Conservation (phyloP, 306 rosid genomes). For the Gynostemma pentaphyllum region DNA sequence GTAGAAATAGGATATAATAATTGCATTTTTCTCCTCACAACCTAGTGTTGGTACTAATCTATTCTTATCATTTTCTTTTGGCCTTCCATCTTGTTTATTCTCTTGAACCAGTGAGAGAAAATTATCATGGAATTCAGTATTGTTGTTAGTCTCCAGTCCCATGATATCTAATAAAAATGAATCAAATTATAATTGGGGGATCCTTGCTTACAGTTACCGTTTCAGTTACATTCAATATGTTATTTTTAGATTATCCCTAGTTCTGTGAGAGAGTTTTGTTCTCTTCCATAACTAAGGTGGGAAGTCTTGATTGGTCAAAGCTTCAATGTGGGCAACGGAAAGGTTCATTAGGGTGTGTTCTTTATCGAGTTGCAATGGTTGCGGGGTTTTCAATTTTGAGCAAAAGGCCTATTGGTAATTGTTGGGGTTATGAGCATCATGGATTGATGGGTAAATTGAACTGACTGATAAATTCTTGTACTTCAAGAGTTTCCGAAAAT, state of each 20-base stretch:
- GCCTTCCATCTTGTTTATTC: background rate
- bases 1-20: background rate
- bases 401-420: background rate
- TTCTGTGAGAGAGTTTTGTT: background rate
- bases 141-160: background rate
- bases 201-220: background rate
- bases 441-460: background rate
- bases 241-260: background rate
- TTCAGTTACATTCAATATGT: no score
- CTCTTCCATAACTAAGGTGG: background rate
- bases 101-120: background rate
- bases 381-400: background rate
- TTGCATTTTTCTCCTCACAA: background rate
- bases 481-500: background rate
- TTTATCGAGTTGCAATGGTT: background rate
- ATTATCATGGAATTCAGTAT: background rate
- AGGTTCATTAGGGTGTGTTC: background rate
- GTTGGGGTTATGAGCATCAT: background rate
- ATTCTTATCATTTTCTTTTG: background rate
- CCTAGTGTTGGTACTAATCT: background rate
- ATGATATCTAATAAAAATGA: background rate
- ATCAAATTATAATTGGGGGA: background rate
- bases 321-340: background rate
- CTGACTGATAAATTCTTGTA: background rate
- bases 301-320: background rate